Evolutionary conservation across 2,329 filamentous ascomycete species (phyloP).

Genomic region (Fusarium sp.): DNA sequence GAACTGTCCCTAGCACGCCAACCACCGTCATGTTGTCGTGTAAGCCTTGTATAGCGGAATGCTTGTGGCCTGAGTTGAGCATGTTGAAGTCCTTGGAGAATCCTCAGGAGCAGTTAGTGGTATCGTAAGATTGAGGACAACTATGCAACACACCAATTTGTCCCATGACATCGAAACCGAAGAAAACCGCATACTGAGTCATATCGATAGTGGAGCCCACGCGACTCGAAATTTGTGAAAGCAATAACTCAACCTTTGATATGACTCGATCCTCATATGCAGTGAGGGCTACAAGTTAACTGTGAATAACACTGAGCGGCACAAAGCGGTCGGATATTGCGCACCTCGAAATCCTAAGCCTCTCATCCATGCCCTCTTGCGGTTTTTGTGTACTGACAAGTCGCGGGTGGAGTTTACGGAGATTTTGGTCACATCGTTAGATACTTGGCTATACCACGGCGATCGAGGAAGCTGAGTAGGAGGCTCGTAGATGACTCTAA

Average conservation of each 20-base stretch:
- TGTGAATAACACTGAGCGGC: background rate
- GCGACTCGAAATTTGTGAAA: slow-evolving; percentile 2
- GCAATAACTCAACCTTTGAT: slow-evolving; percentile 2
- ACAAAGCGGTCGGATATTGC: background rate
- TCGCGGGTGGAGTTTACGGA: slow-evolving; percentile 9
- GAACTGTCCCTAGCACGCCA: slow-evolving; percentile 4
- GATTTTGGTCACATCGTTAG: slow-evolving; percentile 11
- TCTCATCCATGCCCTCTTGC: slow-evolving; percentile 19
- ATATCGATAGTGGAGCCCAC: slow-evolving; percentile 4
- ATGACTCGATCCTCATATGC: slow-evolving; percentile 8
- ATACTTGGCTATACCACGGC: slow-evolving; percentile 18
- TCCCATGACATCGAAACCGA: slow-evolving; percentile 17
- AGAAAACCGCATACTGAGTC: slow-evolving; percentile 5
- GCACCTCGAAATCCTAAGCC: background rate
- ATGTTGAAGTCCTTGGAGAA: slow-evolving; percentile 16
- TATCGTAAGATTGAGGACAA: background rate
- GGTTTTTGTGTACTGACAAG: slow-evolving; percentile 1
- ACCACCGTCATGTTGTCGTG: slow-evolving; percentile 16
- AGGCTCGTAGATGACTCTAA: slow-evolving; percentile 6
- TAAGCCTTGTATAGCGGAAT: slow-evolving; percentile 2
- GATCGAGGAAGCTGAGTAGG: background rate
- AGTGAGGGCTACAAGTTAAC: background rate
- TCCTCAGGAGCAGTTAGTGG: background rate
- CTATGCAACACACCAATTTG: slow-evolving; percentile 3
- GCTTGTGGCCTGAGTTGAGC: slow-evolving; percentile 3